These are phyloP conservation scores for Persicaria tinctoria DNA, from an alignment of 148 eudicot species.

Conservation along the genomic window DNA sequence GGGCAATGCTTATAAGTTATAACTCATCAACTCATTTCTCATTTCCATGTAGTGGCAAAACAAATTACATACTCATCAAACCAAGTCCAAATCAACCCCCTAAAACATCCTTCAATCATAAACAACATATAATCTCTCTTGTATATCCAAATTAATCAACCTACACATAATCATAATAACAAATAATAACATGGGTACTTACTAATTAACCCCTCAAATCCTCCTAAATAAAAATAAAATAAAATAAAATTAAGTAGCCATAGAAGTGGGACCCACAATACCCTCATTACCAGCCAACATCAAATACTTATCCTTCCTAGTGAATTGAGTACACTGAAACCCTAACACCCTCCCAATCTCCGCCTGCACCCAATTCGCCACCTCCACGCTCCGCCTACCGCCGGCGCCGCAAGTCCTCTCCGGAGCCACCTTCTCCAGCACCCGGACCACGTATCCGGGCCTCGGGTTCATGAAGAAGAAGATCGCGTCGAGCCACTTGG, in stretches of 20 bases:
- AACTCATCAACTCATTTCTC: no score
- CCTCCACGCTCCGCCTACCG: conserved; percentile 22
- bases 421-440: conserved; percentile 23
- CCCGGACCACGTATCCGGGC: conserved; percentile 36
- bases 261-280: conserved; percentile 6
- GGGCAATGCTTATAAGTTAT: no score
- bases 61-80: neutral
- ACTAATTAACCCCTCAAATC: neutral
- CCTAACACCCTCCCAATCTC: conserved; percentile 25
- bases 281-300: conserved; percentile 29
- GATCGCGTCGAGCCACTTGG: conserved; percentile 75
- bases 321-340: conserved; percentile 23
- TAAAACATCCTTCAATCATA: neutral
- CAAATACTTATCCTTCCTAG: conserved; percentile 32
- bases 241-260: neutral
- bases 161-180: neutral
- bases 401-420: conserved; percentile 21
- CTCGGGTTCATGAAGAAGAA: conserved; percentile 90
- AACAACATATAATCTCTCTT: no score
- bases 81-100: neutral
- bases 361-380: conserved; percentile 30
- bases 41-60: no score
- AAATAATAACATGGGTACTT: neutral
- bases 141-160: conserved; percentile 6
- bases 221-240: neutral